phyloP scores from a whole-genome alignment of 768 basidiomycete genomes.

The Daedaleopsis nitida region DNA sequence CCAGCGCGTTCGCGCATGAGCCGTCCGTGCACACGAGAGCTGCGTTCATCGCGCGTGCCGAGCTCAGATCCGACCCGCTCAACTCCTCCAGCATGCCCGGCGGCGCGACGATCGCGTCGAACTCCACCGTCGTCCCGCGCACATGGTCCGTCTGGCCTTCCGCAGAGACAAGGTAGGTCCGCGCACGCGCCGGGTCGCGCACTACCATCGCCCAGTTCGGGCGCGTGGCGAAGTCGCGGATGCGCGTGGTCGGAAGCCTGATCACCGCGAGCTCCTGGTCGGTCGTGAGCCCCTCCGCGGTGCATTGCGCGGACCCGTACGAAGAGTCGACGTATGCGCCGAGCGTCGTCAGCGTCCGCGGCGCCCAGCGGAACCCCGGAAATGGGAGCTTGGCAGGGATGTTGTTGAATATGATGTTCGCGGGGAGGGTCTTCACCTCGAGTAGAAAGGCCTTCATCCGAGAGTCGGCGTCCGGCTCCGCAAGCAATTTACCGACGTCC shows the following conservation, averaged over 20 bases:
- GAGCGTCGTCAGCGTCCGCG: neutral
- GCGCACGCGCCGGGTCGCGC: too few species aligned
- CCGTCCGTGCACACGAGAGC: too few species aligned
- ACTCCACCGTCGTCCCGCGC: too few species aligned
- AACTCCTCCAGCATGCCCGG: too few species aligned
- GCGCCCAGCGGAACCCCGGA: neutral
- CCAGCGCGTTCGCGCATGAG: too few species aligned
- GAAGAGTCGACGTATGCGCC: neutral
- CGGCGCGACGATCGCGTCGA: too few species aligned
- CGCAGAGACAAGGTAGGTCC: too few species aligned
- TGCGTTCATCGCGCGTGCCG: too few species aligned
- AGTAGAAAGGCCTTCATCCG: neutral
- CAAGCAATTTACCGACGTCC: neutral
- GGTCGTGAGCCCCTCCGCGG: neutral
- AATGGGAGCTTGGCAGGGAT: neutral
- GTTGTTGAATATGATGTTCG: neutral
- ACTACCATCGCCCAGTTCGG: too few species aligned
- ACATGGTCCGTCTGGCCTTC: too few species aligned
- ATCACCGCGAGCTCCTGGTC: neutral
- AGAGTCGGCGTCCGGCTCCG: neutral
- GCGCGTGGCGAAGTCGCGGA: neutral
- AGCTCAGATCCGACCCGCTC: too few species aligned
- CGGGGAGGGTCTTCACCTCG: neutral
- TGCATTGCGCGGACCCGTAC: neutral
- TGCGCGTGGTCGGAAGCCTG: conserved; percentile 26